Percentiles rank a stretch among this genome's conserved stretches.
These are phyloP conservation scores for Elsinoe necatrix DNA, from an alignment of 2,329 filamentous ascomycete species.

Conservation along the genomic window DNA sequence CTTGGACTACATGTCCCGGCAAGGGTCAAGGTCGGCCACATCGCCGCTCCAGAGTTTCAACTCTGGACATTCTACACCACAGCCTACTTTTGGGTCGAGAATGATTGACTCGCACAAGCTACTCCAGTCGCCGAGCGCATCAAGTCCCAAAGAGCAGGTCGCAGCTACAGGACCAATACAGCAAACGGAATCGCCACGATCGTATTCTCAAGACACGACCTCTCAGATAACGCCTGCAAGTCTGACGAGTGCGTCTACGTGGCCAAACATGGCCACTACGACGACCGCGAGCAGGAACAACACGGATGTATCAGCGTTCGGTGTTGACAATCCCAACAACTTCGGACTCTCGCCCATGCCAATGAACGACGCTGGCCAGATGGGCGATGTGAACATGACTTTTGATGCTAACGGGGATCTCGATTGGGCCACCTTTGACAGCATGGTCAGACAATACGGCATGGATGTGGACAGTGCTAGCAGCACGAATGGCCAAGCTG, in stretches of 20 bases:
- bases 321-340: slow-evolving; percentile 14
- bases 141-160: not conserved
- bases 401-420: slow-evolving; percentile 34
- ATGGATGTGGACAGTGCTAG: slow-evolving; percentile 31
- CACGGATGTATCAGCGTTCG: not conserved
- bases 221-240: not conserved
- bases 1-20: slow-evolving; percentile 8
- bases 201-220: not conserved
- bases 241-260: not conserved
- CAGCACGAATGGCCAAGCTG: not conserved
- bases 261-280: not conserved
- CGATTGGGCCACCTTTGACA: slow-evolving; percentile 43
- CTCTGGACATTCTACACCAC: slow-evolving; percentile 1
- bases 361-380: not conserved
- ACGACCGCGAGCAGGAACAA: not conserved
- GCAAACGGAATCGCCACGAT: not conserved
- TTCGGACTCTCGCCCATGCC: slow-evolving; percentile 1
- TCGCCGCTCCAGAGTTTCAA: not conserved
- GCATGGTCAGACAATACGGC: slow-evolving; percentile 40
- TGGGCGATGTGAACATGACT: slow-evolving; percentile 15
- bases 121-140: not conserved
- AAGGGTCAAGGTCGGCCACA: not conserved
- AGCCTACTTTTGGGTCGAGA: slow-evolving; percentile 7
- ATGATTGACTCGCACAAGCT: slow-evolving; percentile 7
- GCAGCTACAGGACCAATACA: not conserved